Conservation (phyloP, 768 basidiomycete genomes). For the Sporobolomyces phaffii region DNA sequence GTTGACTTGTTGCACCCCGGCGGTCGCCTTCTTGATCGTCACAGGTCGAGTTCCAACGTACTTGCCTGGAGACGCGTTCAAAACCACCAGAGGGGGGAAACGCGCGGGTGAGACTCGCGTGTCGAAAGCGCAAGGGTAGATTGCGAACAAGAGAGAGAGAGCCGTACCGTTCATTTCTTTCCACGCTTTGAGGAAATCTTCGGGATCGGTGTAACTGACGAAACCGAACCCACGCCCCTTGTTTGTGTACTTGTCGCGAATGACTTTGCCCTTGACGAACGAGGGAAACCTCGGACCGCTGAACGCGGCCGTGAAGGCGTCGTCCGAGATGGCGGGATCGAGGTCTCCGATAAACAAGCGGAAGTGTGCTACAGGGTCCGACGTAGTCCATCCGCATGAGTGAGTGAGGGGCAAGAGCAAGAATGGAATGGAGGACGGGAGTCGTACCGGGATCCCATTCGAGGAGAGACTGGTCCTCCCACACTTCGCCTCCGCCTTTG, state of each 20-base stretch:
- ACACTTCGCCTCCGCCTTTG: constrained; percentile 91
- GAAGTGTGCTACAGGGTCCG: constrained; percentile 58
- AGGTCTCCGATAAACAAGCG: constrained; percentile 95
- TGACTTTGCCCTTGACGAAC: constrained; percentile 91
- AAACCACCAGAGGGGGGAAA: constrained; percentile 23
- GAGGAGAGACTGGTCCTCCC: constrained; percentile 94
- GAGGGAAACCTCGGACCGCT: constrained; percentile 69
- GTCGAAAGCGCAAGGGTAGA: constrained; percentile 8
- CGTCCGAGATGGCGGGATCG: constrained; percentile 96
- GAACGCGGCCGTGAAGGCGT: constrained; percentile 86
- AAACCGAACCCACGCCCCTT: constrained; percentile 94
- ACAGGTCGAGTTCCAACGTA: constrained; percentile 92
- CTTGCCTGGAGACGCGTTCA: constrained; percentile 60
- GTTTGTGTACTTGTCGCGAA: constrained; percentile 84
- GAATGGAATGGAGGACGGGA: not conserved
- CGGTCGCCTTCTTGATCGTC: constrained; percentile 84
- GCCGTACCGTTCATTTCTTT: constrained; percentile 97
- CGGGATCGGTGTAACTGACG: constrained; percentile 94
- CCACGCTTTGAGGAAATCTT: constrained; percentile 97
- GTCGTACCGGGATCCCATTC: constrained; percentile 94
- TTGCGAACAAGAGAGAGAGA: not conserved
- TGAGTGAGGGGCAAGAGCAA: too few relatives aligned
- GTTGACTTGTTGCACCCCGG: constrained; percentile 78
- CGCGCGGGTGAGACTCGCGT: too few relatives aligned
- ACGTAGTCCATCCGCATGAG: too few relatives aligned